Conservation (phyloP, 352 stramenopile genomes). For the Aphanomyces euteiches region DNA sequence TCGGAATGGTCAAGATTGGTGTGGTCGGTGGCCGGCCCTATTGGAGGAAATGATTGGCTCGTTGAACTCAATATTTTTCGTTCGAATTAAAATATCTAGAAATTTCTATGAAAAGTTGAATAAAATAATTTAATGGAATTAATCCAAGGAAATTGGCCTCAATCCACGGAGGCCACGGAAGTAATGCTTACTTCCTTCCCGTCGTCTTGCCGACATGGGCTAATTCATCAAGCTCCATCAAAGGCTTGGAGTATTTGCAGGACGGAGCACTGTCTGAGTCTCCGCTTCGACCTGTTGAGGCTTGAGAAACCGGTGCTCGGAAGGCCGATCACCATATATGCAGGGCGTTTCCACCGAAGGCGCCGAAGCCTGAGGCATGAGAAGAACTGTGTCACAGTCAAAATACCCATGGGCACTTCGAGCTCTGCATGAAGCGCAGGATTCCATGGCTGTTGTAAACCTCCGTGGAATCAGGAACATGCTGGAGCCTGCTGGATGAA, state of each 20-base stretch:
- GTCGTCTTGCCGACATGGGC: too few relatives aligned
- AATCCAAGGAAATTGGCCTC: too few relatives aligned
- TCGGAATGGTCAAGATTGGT: slow-evolving; percentile 8
- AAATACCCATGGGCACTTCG: not conserved
- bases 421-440: not conserved
- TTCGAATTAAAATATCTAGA: too few relatives aligned
- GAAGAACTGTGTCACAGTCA: not conserved
- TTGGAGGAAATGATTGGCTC: slow-evolving; percentile 4
- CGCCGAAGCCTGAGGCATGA: not conserved
- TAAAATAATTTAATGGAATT: too few relatives aligned
- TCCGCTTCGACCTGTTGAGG: not conserved
- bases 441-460: slow-evolving; percentile 10
- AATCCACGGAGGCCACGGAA: too few relatives aligned
- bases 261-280: not conserved
- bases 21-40: slow-evolving; percentile 3
- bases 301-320: slow-evolving; percentile 7
- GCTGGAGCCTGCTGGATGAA: slow-evolving; percentile 4
- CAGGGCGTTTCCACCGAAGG: not conserved
- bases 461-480: slow-evolving; percentile 20
- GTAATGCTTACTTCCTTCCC: too few relatives aligned
- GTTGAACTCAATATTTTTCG: not conserved
- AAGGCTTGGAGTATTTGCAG: not conserved
- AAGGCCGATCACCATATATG: not conserved
- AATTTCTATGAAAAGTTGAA: too few relatives aligned
- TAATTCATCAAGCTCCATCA: too few relatives aligned